Evolutionary conservation across 164 flowering plant species (phyloP).

Genomic region (Stephania cephalantha): DNA sequence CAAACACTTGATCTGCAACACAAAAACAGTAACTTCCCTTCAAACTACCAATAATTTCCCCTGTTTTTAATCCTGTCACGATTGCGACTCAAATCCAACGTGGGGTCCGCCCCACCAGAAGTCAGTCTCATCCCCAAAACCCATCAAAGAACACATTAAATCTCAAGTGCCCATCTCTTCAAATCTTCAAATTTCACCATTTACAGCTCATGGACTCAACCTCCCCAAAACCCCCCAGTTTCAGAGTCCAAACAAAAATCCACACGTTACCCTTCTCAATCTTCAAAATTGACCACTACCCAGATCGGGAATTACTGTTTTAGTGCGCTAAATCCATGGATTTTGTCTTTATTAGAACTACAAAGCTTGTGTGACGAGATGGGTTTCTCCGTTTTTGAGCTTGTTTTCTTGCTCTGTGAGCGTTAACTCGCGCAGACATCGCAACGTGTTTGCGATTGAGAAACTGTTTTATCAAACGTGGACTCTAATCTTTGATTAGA

Average conservation of each 20-base stretch:
- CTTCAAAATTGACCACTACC: neutral
- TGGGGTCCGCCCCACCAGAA: neutral
- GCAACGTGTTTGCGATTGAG: neutral
- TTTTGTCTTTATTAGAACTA: neutral
- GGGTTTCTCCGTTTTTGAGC: neutral
- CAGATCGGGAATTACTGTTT: neutral
- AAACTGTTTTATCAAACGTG: neutral
- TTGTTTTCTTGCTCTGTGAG: neutral
- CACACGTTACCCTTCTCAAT: neutral
- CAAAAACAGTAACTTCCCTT: neutral
- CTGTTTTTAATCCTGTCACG: neutral
- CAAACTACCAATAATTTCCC: neutral
- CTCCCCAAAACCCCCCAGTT: neutral
- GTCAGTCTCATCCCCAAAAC: neutral
- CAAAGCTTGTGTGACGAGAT: neutral
- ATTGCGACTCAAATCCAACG: constrained; percentile 3
- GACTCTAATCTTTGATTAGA: neutral
- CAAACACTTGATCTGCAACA: neutral
- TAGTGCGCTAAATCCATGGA: neutral
- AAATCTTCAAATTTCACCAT: neutral
- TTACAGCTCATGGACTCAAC: neutral
- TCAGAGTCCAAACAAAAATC: neutral
- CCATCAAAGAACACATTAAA: neutral
- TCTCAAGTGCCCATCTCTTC: neutral
- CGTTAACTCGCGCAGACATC: neutral